Base-by-base conservation (phyloP, 129 eudicot species). In the Calendula officinalis region DNA sequence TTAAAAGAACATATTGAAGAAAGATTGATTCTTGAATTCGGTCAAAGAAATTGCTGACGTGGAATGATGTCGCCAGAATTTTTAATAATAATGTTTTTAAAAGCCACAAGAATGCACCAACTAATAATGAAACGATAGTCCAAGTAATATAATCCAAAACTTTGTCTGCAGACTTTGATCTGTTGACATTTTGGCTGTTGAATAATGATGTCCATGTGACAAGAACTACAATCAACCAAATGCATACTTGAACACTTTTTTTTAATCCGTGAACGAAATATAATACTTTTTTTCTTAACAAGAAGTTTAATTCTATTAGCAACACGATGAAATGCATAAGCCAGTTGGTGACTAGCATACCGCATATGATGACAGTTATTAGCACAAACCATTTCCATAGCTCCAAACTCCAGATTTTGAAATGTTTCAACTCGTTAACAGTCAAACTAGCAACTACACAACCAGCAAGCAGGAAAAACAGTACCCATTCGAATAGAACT, bases 11-110 rank as follows among this genome's bases (percentile, higher is more conserved):
- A 66, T 88, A 92, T 64, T 92, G 98, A 60, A 83, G 91, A 47
- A 92, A 92, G 47, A 85, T 62, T 3, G 98, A 81, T 73, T 92
- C 98, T 62, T 92, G 98, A 69, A 88, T 83, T 70, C 98, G 71
- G 71, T 92, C 98, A 53, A 92, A 92, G 79, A 88, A 92, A 17
- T 91, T 85, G 61, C 81, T 88, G 40, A 92, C 90, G 14, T 92
- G 98, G 75, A 88, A 92, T 5, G 95, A 81, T 3, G 91, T 72
- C 7, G 95, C 98, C 53, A 92, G 73, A 44, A 88, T 77, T 76
- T 92, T 92, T 2, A 92, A 76, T 66, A 88, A 70, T 65, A 84
- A 68, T 54, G 86, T 85, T 76, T 92, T 92, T 12, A 92, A 33
- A 9, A 92, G 72, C 98, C 98, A 92, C 76, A 92, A 39, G 48